These are phyloP conservation scores for Plasmopara viticola DNA, from an alignment of 352 stramenopile species.

Conservation along the genomic window DNA sequence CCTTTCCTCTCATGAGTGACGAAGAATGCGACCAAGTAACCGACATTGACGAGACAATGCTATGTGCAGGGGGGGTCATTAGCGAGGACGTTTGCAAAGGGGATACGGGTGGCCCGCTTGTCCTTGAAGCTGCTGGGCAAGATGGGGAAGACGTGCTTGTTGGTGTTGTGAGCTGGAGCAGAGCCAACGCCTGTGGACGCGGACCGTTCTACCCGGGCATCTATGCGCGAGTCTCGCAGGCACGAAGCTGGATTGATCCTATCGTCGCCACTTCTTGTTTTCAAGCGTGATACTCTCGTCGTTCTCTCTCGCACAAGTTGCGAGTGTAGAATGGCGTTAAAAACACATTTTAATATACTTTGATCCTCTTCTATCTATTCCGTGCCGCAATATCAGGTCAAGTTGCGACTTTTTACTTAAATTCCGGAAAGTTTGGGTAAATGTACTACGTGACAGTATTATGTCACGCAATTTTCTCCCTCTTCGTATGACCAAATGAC, in stretches of 20 bases:
- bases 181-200: slow-evolving; percentile 1
- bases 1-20: slow-evolving; percentile 3
- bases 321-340: too few species aligned
- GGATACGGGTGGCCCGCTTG: slow-evolving; percentile 6
- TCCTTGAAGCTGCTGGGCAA: slow-evolving; percentile 1
- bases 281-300: background rate
- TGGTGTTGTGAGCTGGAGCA: slow-evolving; percentile 6
- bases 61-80: slow-evolving; percentile 6
- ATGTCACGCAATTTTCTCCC: too few species aligned
- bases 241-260: slow-evolving; percentile 11
- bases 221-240: slow-evolving; percentile 3
- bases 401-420: too few species aligned
- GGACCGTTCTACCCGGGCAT: slow-evolving; percentile 7
- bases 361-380: too few species aligned
- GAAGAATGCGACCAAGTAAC: slow-evolving; percentile 1
- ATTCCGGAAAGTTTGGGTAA: too few species aligned
- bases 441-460: too few species aligned
- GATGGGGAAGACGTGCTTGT: slow-evolving; percentile 1
- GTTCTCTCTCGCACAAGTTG: too few species aligned
- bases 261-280: slow-evolving; percentile 9
- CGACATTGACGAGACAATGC: slow-evolving; percentile 4
- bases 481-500: too few species aligned
- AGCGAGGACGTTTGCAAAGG: slow-evolving; percentile 1
- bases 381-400: too few species aligned
- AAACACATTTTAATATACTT: too few species aligned